Conservation (phyloP, 805 yeast species). For the Jamesozyma hellenica region DNA sequence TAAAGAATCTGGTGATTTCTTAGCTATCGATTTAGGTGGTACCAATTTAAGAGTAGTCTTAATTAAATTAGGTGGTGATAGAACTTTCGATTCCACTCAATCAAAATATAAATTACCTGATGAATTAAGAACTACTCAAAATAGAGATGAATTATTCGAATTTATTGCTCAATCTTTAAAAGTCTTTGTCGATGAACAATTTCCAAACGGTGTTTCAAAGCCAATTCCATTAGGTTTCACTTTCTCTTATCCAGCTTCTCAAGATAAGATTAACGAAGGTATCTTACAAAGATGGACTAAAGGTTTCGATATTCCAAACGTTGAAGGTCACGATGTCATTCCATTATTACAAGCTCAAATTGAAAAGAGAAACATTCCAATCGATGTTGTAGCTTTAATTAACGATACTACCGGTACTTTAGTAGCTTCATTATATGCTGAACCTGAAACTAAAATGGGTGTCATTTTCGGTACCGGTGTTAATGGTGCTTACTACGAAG, state of each 20-base stretch:
- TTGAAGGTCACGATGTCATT: slow-evolving; percentile 90
- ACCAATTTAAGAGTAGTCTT: slow-evolving; percentile 90
- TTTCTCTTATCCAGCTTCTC: slow-evolving; percentile 84
- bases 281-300: slow-evolving; percentile 92
- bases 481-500: slow-evolving; percentile 92
- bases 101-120: slow-evolving; percentile 76
- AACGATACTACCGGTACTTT: slow-evolving; percentile 96
- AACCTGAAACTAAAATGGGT: slow-evolving; percentile 85
- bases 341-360: slow-evolving; percentile 80
- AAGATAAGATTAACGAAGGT: slow-evolving; percentile 75
- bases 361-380: slow-evolving; percentile 55
- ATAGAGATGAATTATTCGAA: slow-evolving; percentile 63
- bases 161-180: slow-evolving; percentile 79
- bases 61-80: slow-evolving; percentile 73
- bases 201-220: slow-evolving; percentile 55
- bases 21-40: slow-evolving; percentile 96
- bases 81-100: slow-evolving; percentile 77
- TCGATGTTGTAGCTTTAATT: slow-evolving; percentile 81
- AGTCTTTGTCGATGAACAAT: slow-evolving; percentile 54
- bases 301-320: slow-evolving; percentile 88
- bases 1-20: slow-evolving; percentile 74
- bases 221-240: slow-evolving; percentile 85
- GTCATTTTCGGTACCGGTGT: slow-evolving; percentile 95
- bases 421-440: slow-evolving; percentile 89
- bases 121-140: slow-evolving; percentile 63